Evolutionary conservation across 495 filamentous ascomycete genomes (phyloP), one percentile per base, ranked within the genome.

Genomic region (Astrothelium macrocarpum): DNA sequence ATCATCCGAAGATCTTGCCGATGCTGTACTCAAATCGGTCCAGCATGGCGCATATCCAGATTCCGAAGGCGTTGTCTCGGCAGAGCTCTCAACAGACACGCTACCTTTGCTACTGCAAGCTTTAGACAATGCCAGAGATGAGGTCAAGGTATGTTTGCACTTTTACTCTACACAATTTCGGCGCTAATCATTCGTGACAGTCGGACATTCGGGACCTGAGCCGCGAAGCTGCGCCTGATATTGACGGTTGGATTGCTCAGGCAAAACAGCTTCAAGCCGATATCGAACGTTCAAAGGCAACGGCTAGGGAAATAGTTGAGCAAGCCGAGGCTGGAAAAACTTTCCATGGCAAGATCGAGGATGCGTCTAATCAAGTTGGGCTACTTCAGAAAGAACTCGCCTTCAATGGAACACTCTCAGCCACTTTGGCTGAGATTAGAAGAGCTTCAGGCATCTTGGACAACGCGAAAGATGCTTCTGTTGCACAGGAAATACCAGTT

Each of bases 231-330:
- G 85, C 85, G 49, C 83, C 87, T 25, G 88, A 94, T 70, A 86
- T 94, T 66, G 86, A 90, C 70, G 79, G 84, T 65, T 97, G 92
- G 92, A 87, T 94, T 62, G 73, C 79, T 25, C 89, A 92, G 72
- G 90, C 91, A 34, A 87, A 88, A 72, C 84, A 87, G 59, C 83
- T 95, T n/a, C 87, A 90, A 69, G 79, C 82, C 32, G 92, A 96
- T 67, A 89, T 97, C 64, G 81, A 88, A 67, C 80, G 80, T 36
- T 88, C 90, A 20, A 82, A 86, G 65, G 78, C 80, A 11, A 85
- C 86, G 31, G 90, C 91, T 20, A 84, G 82, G 59, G 83, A 88
- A 53, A 94, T 97, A 56, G 81, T 90, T 10, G 80, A 82, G 62
- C 78, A 88, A 63, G 84, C 90, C 63, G 84, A 90, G 68, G 80